These are phyloP conservation scores for Nidula microcarpa DNA, from an alignment of 768 basidiomycete genomes.

Conservation along the genomic window DNA sequence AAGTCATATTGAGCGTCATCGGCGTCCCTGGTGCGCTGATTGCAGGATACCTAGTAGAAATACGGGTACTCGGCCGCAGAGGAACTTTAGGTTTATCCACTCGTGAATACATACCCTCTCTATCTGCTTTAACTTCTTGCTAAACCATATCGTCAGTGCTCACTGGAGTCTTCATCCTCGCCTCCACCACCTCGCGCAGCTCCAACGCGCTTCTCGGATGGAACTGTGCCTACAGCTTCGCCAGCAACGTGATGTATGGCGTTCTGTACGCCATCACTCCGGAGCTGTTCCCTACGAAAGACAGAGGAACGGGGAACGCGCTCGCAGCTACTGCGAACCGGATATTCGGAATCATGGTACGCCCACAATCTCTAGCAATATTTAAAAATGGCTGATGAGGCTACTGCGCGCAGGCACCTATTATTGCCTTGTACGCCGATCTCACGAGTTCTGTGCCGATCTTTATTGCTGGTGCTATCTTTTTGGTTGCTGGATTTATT, in stretches of 20 bases:
- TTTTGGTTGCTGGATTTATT: constrained; percentile 56
- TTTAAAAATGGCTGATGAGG: neutral
- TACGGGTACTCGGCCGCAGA: constrained; percentile 58
- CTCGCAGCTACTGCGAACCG: constrained; percentile 60
- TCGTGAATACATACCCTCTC: constrained; percentile 33
- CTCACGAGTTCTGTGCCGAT: constrained; percentile 63
- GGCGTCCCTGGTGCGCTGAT: constrained; percentile 72
- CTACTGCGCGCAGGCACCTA: constrained; percentile 43
- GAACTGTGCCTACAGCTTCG: constrained; percentile 75
- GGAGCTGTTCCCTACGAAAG: constrained; percentile 69
- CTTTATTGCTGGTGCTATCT: constrained; percentile 64
- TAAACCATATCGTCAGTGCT: constrained; percentile 35
- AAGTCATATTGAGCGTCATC: constrained; percentile 64
- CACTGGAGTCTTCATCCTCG: constrained; percentile 74
- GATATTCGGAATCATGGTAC: constrained; percentile 73
- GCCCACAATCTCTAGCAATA: constrained; percentile 13
- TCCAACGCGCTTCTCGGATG: constrained; percentile 70
- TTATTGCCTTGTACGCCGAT: constrained; percentile 67
- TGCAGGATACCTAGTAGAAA: constrained; percentile 69
- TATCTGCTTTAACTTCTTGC: neutral
- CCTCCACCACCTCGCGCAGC: constrained; percentile 68
- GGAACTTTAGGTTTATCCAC: constrained; percentile 66
- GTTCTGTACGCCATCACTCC: constrained; percentile 70
- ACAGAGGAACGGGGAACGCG: constrained; percentile 72
- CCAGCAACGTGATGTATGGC: constrained; percentile 67